A percentile compares a stretch with the other conserved stretches of the same genome.
phyloP scores from a whole-genome alignment of 139 green algal species.

The Chlamydomonas applanata region DNA sequence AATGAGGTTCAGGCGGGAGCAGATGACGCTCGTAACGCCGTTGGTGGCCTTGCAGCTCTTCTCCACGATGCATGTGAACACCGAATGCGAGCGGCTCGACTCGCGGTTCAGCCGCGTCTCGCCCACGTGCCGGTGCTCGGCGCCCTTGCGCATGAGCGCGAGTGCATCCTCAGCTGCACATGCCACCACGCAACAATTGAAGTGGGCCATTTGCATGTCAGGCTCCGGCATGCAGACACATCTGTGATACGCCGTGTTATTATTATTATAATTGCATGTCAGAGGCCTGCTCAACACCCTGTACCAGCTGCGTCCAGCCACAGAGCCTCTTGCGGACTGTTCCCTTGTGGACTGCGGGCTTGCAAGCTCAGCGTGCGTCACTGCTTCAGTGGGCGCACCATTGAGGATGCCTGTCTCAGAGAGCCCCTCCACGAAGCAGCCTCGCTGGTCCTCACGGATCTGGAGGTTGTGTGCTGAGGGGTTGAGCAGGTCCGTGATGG shows the following conservation, averaged over 20 bases:
- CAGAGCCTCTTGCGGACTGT: no score
- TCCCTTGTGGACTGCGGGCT: neutral
- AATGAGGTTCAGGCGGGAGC: slow-evolving; percentile 87
- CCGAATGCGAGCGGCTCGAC: slow-evolving; percentile 83
- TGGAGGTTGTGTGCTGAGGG: slow-evolving; percentile 47
- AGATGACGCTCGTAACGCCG: slow-evolving; percentile 62
- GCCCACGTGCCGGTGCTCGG: slow-evolving; percentile 67
- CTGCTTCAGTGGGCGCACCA: slow-evolving; percentile 47
- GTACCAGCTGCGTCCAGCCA: no score
- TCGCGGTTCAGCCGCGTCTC: slow-evolving; percentile 87
- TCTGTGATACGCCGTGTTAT: no score
- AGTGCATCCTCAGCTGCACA: slow-evolving; percentile 76
- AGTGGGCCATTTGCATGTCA: no score
- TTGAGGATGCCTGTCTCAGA: slow-evolving; percentile 69
- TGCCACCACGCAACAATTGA: neutral
- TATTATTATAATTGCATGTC: no score
- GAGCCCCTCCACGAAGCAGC: slow-evolving; percentile 84
- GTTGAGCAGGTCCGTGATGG: slow-evolving; percentile 81
- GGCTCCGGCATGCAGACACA: no score
- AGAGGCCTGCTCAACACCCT: neutral
- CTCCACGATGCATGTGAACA: slow-evolving; percentile 76
- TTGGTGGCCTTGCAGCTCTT: slow-evolving; percentile 31
- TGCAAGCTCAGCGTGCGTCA: neutral
- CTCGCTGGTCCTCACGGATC: slow-evolving; percentile 76
- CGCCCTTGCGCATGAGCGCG: slow-evolving; percentile 63